Evolutionary conservation across 2,329 filamentous ascomycete species (phyloP).

Genomic region (Curvularia eragrostidis): DNA sequence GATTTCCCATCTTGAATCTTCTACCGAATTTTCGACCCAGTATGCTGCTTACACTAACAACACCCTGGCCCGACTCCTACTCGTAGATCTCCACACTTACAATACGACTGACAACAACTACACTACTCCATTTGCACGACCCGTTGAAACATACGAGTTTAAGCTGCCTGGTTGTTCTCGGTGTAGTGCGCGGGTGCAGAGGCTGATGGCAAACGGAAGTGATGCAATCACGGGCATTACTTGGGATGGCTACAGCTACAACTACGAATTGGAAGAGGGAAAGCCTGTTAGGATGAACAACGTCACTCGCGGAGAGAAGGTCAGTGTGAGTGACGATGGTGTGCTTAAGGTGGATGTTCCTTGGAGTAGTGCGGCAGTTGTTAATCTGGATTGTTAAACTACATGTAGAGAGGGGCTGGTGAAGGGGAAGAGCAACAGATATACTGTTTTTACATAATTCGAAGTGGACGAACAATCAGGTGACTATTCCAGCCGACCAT

Average conservation of each 20-base stretch:
- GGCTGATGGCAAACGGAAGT: slow-evolving; percentile 66
- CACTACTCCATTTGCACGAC: slow-evolving; percentile 35
- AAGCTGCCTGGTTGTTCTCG: slow-evolving; percentile 33
- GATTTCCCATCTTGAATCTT: slow-evolving; percentile 1
- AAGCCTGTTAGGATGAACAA: slow-evolving; percentile 62
- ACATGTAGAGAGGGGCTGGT: not conserved
- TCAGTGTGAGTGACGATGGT: slow-evolving; percentile 32
- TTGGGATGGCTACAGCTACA: slow-evolving; percentile 68
- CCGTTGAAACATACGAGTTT: slow-evolving; percentile 53
- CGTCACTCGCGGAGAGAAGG: slow-evolving; percentile 60
- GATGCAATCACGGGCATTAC: slow-evolving; percentile 68
- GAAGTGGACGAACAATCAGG: not conserved
- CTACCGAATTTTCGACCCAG: not conserved
- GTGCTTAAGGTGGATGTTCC: slow-evolving; percentile 1
- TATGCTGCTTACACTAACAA: slow-evolving; percentile 62
- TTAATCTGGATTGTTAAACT: slow-evolving; percentile 1
- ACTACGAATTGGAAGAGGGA: slow-evolving; percentile 64
- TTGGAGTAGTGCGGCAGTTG: slow-evolving; percentile 11
- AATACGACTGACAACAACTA: slow-evolving; percentile 15
- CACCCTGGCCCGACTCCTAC: slow-evolving; percentile 56
- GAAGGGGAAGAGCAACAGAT: not conserved
- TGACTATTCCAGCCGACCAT: not conserved
- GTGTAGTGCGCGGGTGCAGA: slow-evolving; percentile 50
- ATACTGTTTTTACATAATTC: too few species aligned
- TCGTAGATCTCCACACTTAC: slow-evolving; percentile 65